Evolutionary conservation across 2,329 filamentous ascomycete genomes (phyloP).

Genomic region (Xylariaceae sp.): DNA sequence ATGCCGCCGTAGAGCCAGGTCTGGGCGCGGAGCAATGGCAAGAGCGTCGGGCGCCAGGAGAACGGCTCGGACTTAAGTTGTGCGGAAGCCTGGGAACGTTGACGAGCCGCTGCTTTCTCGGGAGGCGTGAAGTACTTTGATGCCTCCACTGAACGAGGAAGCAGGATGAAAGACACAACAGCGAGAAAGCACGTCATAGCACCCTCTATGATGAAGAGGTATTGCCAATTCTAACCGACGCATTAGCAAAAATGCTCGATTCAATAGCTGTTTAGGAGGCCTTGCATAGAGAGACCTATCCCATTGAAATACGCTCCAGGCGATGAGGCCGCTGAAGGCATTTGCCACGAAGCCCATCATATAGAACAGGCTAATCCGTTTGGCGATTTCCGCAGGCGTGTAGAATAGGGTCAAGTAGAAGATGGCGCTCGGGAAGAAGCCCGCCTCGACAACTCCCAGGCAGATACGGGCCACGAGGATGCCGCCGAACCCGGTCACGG

Average conservation of each 20-base stretch:
- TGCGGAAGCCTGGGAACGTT: conserved; percentile 11
- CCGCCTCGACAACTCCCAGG: conserved; percentile 33
- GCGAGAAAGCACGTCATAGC: conserved; percentile 21
- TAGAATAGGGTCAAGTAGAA: conserved; percentile 35
- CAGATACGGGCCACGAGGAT: conserved; percentile 28
- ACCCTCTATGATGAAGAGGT: conserved; percentile 33
- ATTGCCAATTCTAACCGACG: conserved; percentile 19
- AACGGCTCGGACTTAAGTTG: conserved; percentile 14
- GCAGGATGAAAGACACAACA: conserved; percentile 15
- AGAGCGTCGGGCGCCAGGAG: conserved; percentile 7
- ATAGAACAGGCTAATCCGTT: conserved; percentile 22
- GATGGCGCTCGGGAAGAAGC: conserved; percentile 31
- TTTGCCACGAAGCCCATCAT: conserved; percentile 27
- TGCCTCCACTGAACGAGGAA: conserved; percentile 17
- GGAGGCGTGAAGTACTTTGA: conserved; percentile 8
- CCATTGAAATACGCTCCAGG: conserved; percentile 31
- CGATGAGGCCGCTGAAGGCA: conserved; percentile 29
- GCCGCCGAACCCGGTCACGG: conserved; percentile 26
- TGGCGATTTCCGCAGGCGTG: conserved; percentile 23
- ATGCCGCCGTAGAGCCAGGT: conserved; percentile 20
- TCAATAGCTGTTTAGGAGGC: not conserved
- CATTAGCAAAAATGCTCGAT: not conserved
- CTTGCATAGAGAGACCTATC: conserved; percentile 12
- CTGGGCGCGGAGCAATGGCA: conserved; percentile 9
- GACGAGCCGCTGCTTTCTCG: conserved; percentile 12